These are phyloP conservation scores for Aspergillus luchuensis DNA, from an alignment of 2,329 filamentous ascomycete species.

Conservation along the genomic window DNA sequence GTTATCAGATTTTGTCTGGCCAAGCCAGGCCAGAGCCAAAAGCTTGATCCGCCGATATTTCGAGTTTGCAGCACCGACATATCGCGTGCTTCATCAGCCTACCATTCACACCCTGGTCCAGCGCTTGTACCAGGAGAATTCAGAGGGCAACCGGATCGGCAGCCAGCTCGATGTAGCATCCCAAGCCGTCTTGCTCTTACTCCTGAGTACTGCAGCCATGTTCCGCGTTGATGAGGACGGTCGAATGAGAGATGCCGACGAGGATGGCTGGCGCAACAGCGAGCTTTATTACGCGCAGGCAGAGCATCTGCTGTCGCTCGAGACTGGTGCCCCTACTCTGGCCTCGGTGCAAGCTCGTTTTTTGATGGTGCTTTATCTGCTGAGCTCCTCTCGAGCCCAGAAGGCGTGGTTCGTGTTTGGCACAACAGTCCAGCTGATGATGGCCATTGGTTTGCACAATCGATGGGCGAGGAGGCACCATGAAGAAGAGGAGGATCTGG, in stretches of 20 bases:
- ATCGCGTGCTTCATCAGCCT: slow-evolving; percentile 27
- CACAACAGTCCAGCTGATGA: slow-evolving; percentile 39
- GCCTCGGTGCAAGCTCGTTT: slow-evolving; percentile 28
- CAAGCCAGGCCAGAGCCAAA: slow-evolving; percentile 12
- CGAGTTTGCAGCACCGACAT: slow-evolving; percentile 28
- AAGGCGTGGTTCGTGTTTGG: slow-evolving; percentile 44
- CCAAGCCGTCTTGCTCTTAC: slow-evolving; percentile 22
- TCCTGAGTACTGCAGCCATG: slow-evolving; percentile 24
- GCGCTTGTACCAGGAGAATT: slow-evolving; percentile 12
- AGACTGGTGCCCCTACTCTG: slow-evolving; percentile 23
- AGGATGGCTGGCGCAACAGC: slow-evolving; percentile 20
- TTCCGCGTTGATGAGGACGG: slow-evolving; percentile 18
- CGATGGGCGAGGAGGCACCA: slow-evolving; percentile 11
- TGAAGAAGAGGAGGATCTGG: slow-evolving; percentile 13
- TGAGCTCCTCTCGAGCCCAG: slow-evolving; percentile 41
- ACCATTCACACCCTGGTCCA: slow-evolving; percentile 20
- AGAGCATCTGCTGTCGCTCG: slow-evolving; percentile 21
- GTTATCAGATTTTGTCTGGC: slow-evolving; percentile 23
- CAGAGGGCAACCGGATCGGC: background rate
- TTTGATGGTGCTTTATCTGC: slow-evolving; percentile 34
- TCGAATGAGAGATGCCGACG: slow-evolving; percentile 17
- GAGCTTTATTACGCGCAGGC: slow-evolving; percentile 26
- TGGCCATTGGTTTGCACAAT: slow-evolving; percentile 41
- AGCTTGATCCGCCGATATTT: slow-evolving; percentile 26
- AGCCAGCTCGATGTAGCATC: slow-evolving; percentile 6